Percentiles rank a stretch among this genome's conserved stretches.
Evolutionary conservation across 495 filamentous ascomycete genomes (phyloP).

Genomic region (Penicillium soppii): DNA sequence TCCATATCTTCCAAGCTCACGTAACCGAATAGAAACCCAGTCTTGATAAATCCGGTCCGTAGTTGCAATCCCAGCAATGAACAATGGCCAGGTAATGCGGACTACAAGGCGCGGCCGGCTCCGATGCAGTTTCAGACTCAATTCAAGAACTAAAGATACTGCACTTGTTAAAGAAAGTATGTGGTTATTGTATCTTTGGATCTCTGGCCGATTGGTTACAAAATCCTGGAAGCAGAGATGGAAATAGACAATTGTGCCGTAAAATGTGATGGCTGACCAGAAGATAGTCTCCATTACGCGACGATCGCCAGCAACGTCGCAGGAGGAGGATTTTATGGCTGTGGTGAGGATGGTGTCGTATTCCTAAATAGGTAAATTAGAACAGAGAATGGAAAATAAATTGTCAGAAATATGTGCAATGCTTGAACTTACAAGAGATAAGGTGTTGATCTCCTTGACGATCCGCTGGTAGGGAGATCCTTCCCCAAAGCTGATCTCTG

Average conservation of each 20-base stretch:
- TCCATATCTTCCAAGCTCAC: slow-evolving; percentile 31
- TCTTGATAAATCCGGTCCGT: slow-evolving; percentile 31
- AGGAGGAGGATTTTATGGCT: slow-evolving; percentile 18
- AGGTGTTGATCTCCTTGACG: slow-evolving; percentile 19
- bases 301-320: slow-evolving; percentile 20
- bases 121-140: slow-evolving; percentile 28
- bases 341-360: slow-evolving; percentile 25
- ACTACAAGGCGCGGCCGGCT: slow-evolving; percentile 28
- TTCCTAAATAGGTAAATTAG: slow-evolving; percentile 18
- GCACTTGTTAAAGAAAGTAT: slow-evolving; percentile 20
- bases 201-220: slow-evolving; percentile 5
- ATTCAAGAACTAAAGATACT: slow-evolving; percentile 27
- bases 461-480: slow-evolving; percentile 15
- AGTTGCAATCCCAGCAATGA: slow-evolving; percentile 33
- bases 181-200: background rate
- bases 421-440: slow-evolving; percentile 20
- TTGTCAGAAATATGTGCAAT: background rate
- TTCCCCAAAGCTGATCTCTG: background rate
- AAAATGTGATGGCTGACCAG: slow-evolving; percentile 33
- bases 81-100: slow-evolving; percentile 32
- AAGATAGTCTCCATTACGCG: slow-evolving; percentile 32
- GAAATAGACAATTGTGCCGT: slow-evolving; percentile 29
- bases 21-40: slow-evolving; percentile 36
- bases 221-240: slow-evolving; percentile 28
- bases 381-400: background rate